Conservation (phyloP, 768 basidiomycete species). For the Myochromella boudieri region DNA sequence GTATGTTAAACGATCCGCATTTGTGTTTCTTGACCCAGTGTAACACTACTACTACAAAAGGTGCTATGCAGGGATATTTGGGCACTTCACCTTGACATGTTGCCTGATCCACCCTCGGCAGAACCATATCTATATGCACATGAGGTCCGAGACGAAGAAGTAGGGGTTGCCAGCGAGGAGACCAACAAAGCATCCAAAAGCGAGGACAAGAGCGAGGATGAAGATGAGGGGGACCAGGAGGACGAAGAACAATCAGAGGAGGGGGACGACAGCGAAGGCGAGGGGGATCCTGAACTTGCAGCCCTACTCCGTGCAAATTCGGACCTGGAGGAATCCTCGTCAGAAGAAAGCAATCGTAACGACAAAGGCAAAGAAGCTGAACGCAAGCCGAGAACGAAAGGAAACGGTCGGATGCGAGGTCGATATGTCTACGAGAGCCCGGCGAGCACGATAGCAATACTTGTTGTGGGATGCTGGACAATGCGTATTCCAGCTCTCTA, state of each 20-base stretch:
- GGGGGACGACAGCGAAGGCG: conserved; percentile 5
- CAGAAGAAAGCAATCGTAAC: conserved; percentile 21
- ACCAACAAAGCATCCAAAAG: conserved; percentile 3
- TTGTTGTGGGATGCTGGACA: conserved; percentile 78
- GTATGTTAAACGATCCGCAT: conserved; percentile 32
- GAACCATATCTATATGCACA: conserved; percentile 57
- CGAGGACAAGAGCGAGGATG: conserved; percentile 10
- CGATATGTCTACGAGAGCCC: conserved; percentile 35
- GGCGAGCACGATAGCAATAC: conserved; percentile 57
- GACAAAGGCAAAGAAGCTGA: conserved; percentile 18
- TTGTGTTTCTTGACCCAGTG: conserved; percentile 1
- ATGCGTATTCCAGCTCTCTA: conserved; percentile 75
- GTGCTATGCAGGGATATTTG: conserved; percentile 78
- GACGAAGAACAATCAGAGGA: conserved; percentile 6
- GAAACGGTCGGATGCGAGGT: conserved; percentile 16
- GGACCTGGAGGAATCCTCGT: conserved; percentile 36
- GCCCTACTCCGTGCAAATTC: conserved; percentile 44
- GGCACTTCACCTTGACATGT: conserved; percentile 66
- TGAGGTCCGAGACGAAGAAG: conserved; percentile 20
- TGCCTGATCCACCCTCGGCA: conserved; percentile 57
- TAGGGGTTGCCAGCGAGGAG: conserved; percentile 1
- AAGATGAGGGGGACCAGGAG: conserved; percentile 23
- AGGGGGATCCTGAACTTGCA: conserved; percentile 37
- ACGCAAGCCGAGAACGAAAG: conserved; percentile 13
- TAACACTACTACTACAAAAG: too few species aligned